These are phyloP conservation scores for Fusarium incarnatum DNA, from an alignment of 2,329 filamentous ascomycete genomes.

Conservation along the genomic window DNA sequence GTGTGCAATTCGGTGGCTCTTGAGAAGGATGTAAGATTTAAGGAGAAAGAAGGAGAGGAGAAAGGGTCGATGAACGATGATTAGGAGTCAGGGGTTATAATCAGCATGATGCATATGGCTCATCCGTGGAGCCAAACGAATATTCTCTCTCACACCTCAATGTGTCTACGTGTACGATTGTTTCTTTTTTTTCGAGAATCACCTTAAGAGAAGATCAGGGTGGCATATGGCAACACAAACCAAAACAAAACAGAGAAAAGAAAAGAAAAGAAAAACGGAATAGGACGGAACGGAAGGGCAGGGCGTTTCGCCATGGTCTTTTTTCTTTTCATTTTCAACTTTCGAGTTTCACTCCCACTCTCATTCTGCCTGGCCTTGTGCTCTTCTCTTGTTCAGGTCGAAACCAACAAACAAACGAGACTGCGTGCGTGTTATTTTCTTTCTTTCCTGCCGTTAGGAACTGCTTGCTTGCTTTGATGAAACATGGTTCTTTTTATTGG, in stretches of 20 bases:
- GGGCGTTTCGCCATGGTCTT: constrained; percentile 43
- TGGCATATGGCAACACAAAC: constrained; percentile 42
- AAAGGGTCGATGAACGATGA: constrained; percentile 34
- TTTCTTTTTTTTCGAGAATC: constrained; percentile 51
- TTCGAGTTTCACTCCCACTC: constrained; percentile 31
- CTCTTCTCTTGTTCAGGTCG: constrained; percentile 27
- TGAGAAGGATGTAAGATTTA: constrained; percentile 39
- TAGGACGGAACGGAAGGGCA: constrained; percentile 33
- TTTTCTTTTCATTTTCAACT: constrained; percentile 35
- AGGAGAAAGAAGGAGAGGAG: constrained; percentile 32
- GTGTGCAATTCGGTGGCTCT: constrained; percentile 15
- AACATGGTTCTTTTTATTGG: constrained; percentile 33
- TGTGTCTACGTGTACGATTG: constrained; percentile 55
- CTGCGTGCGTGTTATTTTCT: constrained; percentile 45
- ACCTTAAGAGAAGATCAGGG: constrained; percentile 49
- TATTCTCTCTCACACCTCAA: constrained; percentile 46
- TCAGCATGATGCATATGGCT: constrained; percentile 48
- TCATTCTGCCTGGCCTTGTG: constrained; percentile 31
- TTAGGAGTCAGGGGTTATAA: constrained; percentile 47
- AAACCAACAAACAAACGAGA: constrained; percentile 40
- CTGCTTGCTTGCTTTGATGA: constrained; percentile 47
- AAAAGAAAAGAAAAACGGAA: constrained; percentile 27
- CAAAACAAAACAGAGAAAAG: constrained; percentile 28
- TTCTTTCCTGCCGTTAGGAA: constrained; percentile 27
- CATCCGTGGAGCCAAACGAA: constrained; percentile 39